phyloP scores from a whole-genome alignment of 306 rosid species.

The Pyrus bretschneideri region DNA sequence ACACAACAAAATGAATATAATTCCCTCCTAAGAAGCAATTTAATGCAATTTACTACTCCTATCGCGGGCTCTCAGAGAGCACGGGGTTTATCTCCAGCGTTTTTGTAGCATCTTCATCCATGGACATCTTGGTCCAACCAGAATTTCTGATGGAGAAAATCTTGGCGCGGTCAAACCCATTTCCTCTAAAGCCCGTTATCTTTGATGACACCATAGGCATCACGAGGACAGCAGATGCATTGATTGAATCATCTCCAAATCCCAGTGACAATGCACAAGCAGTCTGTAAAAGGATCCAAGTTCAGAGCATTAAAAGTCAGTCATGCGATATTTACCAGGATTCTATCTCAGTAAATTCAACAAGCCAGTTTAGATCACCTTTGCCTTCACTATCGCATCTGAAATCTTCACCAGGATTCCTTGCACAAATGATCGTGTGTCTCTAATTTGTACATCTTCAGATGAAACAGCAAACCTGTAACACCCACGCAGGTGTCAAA shows the following conservation, averaged over 20 bases:
- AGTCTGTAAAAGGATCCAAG: slow-evolving; percentile 42
- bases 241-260: slow-evolving; percentile 83
- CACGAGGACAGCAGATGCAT: slow-evolving; percentile 82
- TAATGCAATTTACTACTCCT: slow-evolving; percentile 18
- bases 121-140: slow-evolving; percentile 52
- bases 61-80: slow-evolving; percentile 38
- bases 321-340: neutral
- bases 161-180: slow-evolving; percentile 57
- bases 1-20: neutral
- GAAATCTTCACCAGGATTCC: slow-evolving; percentile 47
- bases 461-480: slow-evolving; percentile 49
- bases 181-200: slow-evolving; percentile 89
- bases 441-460: slow-evolving; percentile 53
- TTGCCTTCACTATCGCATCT: slow-evolving; percentile 60
- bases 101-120: slow-evolving; percentile 55
- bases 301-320: neutral
- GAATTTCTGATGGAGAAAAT: slow-evolving; percentile 54
- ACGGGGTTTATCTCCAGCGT: slow-evolving; percentile 31
- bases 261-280: slow-evolving; percentile 69
- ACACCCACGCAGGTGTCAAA: neutral
- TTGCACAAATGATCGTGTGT: slow-evolving; percentile 44
- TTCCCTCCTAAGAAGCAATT: slow-evolving; percentile 4
- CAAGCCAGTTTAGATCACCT: slow-evolving; percentile 42
- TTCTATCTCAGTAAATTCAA: neutral
- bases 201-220: slow-evolving; percentile 99